Evolutionary conservation across 306 rosid species (phyloP), one percentile per base, ranked within the genome.

Genomic region (Coriaria nepalensis): DNA sequence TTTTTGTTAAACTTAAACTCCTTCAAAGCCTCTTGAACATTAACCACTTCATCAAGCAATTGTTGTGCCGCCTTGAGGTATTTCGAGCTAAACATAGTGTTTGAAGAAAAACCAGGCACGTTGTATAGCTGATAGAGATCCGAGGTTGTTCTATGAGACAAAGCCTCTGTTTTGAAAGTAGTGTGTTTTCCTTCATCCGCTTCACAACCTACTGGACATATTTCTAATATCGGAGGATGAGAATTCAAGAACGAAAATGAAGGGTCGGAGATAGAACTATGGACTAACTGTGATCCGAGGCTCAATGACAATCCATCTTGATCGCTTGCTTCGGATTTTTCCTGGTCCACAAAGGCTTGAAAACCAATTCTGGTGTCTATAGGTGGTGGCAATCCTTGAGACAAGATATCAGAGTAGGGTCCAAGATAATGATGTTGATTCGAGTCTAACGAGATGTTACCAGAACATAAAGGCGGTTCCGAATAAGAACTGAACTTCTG

Each of bases 21-120:
- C 73, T 79, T 81, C 73, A 79, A 75, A 35, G 82, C 87, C 67
- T 69, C 76, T 52, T 78, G 69, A 9, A 81, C 73, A 68, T 68
- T 90, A 47, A 79, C 95, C 53, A 79, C 61, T 66, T 90, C 95
- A 54, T 81, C 87, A 43, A 90, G 98, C 68, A 90, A 67, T 39
- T 76, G 80, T 61, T 81, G 94, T 8, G 82, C 76, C 35, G 87
- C 85, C 71, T 71, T 78, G 45, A 90, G 70, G 65, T 79, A 85
- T 40, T 71, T 73, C 0, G 74, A 64, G 70, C 71, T 77, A 10
- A 68, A 51, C 33, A 14, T 54, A 20, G 41, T 58, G 62, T 70
- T 71, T 3, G 29, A 20, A 0, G 74, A 13, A 13, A 68, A 67
- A 40, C 64, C 73, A 0, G 46, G 33, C 6, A 74, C 66, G 39